Base-by-base conservation (phyloP, 441 rosid species). In the Croton setiger region DNA sequence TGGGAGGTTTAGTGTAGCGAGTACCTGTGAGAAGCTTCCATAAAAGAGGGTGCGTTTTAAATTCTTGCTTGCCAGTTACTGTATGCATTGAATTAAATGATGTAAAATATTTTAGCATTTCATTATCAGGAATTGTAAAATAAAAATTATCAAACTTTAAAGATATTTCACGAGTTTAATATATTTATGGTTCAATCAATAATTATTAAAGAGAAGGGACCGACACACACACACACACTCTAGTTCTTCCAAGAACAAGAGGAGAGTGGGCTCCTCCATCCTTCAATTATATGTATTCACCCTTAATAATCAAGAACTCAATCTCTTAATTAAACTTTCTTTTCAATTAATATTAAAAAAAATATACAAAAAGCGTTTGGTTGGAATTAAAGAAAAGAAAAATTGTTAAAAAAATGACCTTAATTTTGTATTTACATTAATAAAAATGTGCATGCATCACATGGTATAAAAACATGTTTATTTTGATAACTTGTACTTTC, bases 51-150 rank as follows among this genome's bases (percentile, higher is more conserved):
- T 47, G 4, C 5, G 4, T 4, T 12, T 47, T 47, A 36, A 63
- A 31, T 57, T 73, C 59, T 72, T 71, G 76, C 64, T 65, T 76
- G 48, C 43, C 74, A 61, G 18, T 67, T 20, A 73, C 67, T 62
- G 65, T 33, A 5, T 17, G 18, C 53, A 49, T 14, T 45, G 53
- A 49, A 45, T 45, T 49, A 49, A 49, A 15, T 49, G 8, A 49
- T 49, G 53, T 49, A 49, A 6, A 27, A 47, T 3, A 14, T 13
- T 47, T 4, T 15, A 27, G 5, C n/a, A 47, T 15, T 47, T 47
- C 51, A 47, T 14, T 14, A 12, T 4, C 4, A 4, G 4, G 5
- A 47, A 47, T 45, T 11, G 1, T 45, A 45, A 9, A 11, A 12
- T 11, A 0, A 45, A 45, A 2, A 45, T 14, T 12, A 47, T 4